These are phyloP conservation scores for Zelopaecilomyces penicillatus DNA, from an alignment of 2,329 filamentous ascomycete species.

Conservation along the genomic window DNA sequence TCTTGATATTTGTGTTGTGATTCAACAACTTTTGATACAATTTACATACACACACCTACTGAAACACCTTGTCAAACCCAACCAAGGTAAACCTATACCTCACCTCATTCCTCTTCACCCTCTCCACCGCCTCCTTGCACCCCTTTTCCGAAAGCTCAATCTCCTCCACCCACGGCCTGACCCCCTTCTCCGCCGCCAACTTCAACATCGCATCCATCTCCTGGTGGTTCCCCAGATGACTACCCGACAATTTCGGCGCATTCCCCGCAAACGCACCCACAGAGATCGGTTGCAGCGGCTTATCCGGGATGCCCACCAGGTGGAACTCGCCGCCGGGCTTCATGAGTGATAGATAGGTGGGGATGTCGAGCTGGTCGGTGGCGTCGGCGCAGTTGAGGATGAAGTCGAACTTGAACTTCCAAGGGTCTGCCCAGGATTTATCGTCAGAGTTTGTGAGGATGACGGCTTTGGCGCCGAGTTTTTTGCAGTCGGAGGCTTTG, in stretches of 20 bases:
- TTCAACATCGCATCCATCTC: conserved; percentile 51
- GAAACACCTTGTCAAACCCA: conserved; percentile 58
- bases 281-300: conserved; percentile 35
- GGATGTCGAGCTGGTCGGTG: conserved; percentile 46
- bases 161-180: conserved; percentile 50
- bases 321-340: conserved; percentile 49
- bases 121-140: conserved; percentile 60
- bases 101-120: conserved; percentile 63
- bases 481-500: conserved; percentile 52
- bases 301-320: conserved; percentile 47
- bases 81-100: conserved; percentile 64
- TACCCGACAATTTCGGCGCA: conserved; percentile 42
- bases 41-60: conserved; percentile 1
- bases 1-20: too few species aligned
- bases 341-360: conserved; percentile 41
- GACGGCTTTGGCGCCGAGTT: conserved; percentile 53
- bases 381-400: conserved; percentile 42
- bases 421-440: conserved; percentile 43
- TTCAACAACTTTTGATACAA: too few species aligned
- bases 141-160: conserved; percentile 59
- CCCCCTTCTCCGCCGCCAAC: conserved; percentile 46
- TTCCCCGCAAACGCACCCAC: conserved; percentile 40
- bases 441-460: conserved; percentile 38
- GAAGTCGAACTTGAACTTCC: conserved; percentile 42
- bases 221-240: conserved; percentile 52